Conservation (phyloP, 1,284 basidiomycete species). For the Melampsora larici-populina region DNA sequence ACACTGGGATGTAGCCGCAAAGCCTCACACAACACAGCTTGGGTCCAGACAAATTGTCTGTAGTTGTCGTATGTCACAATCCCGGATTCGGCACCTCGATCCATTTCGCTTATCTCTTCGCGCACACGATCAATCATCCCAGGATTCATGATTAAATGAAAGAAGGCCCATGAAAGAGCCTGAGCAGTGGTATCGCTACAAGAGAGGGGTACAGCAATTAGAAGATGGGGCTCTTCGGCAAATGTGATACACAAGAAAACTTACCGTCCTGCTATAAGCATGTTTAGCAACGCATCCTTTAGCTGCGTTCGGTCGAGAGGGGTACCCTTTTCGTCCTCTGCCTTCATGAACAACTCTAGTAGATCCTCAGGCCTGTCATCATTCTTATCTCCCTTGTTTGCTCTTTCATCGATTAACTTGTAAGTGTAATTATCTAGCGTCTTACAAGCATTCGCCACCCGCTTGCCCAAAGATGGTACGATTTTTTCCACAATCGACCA, state of each 20-base stretch:
- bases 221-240: background rate
- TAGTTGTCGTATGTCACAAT: conserved; percentile 34
- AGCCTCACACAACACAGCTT: conserved; percentile 45
- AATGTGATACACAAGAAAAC: background rate
- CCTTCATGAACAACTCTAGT: conserved; percentile 6
- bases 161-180: conserved; percentile 27
- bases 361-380: background rate
- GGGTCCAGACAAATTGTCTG: conserved; percentile 34
- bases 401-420: conserved; percentile 2
- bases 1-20: conserved; percentile 46
- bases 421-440: conserved; percentile 7
- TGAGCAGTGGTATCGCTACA: conserved; percentile 36
- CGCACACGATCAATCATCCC: conserved; percentile 5
- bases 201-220: background rate
- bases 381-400: background rate
- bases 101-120: conserved; percentile 8
- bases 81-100: background rate
- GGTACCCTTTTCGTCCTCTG: conserved; percentile 4
- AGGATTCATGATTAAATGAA: conserved; percentile 33
- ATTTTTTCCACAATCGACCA: conserved; percentile 18
- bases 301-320: conserved; percentile 20
- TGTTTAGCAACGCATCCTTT: conserved; percentile 16
- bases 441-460: background rate
- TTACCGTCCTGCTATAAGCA: conserved; percentile 41
- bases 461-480: background rate